phyloP scores from a whole-genome alignment of 768 basidiomycete genomes.

The Strobilomyces echinocephalus region DNA sequence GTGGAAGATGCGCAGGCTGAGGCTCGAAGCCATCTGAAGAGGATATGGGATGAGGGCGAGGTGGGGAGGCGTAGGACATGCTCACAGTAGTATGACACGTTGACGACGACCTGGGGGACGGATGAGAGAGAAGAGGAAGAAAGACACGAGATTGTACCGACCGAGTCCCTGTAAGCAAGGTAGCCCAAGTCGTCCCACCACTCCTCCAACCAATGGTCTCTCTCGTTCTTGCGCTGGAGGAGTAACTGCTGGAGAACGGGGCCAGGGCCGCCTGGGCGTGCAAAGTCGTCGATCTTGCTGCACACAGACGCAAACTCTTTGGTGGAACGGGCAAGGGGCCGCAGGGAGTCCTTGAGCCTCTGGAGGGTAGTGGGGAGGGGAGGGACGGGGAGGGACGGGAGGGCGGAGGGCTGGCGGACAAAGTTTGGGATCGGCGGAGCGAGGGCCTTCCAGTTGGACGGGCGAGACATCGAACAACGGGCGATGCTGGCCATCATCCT shows the following conservation, averaged over 20 bases:
- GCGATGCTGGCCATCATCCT: neutral
- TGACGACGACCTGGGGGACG: conserved; percentile 63
- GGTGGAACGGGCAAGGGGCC: conserved; percentile 65
- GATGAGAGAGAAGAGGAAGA: conserved; percentile 1
- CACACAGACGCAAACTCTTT: conserved; percentile 52
- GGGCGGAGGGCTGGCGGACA: conserved; percentile 47
- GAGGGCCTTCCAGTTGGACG: conserved; percentile 63
- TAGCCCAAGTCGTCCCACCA: conserved; percentile 94
- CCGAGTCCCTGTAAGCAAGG: conserved; percentile 81
- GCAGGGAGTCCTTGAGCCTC: conserved; percentile 64
- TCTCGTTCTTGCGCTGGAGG: conserved; percentile 47
- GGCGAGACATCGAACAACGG: conserved; percentile 32
- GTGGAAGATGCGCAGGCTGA: conserved; percentile 56
- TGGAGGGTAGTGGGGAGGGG: conserved; percentile 59
- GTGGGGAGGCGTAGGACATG: neutral
- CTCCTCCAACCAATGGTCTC: conserved; percentile 80
- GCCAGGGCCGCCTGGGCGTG: conserved; percentile 34
- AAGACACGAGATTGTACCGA: conserved; percentile 30
- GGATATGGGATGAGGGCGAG: conserved; percentile 6
- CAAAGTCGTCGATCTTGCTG: conserved; percentile 67
- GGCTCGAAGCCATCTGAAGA: conserved; percentile 71
- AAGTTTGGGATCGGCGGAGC: conserved; percentile 69
- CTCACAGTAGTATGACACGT: conserved; percentile 93
- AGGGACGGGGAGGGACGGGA: conserved; percentile 76
- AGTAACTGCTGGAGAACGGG: conserved; percentile 62